These are phyloP conservation scores for Colletotrichum sublineola DNA, from an alignment of 2,329 filamentous ascomycete genomes.

Conservation along the genomic window DNA sequence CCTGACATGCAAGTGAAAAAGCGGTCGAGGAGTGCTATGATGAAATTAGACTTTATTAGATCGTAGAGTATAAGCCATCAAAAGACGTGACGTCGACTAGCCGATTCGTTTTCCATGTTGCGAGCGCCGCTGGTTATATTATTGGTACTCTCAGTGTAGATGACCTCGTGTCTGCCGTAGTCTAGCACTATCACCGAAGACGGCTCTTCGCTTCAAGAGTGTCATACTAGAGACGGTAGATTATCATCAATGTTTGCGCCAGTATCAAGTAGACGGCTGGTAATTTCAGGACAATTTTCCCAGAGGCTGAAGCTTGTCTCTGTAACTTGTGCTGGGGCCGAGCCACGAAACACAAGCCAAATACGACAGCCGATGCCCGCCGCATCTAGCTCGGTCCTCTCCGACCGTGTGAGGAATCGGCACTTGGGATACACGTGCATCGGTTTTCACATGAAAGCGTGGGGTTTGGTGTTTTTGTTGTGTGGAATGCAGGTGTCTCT, in stretches of 20 bases:
- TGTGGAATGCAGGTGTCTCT: neutral
- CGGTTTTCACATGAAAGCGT: neutral
- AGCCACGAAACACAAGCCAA: neutral
- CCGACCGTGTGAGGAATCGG: neutral
- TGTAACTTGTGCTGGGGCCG: no score
- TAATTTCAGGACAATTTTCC: neutral
- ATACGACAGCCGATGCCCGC: constrained; percentile 4
- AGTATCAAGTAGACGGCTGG: neutral
- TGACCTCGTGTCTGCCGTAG: no score
- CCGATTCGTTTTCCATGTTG: neutral
- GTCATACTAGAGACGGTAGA: neutral
- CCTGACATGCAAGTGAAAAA: neutral
- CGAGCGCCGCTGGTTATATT: neutral
- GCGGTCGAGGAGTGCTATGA: neutral
- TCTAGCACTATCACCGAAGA: no score
- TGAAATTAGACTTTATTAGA: neutral
- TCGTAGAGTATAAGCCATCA: neutral
- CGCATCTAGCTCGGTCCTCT: constrained; percentile 1
- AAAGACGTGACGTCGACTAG: neutral
- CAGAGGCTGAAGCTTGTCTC: constrained; percentile 21
- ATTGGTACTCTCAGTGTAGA: neutral
- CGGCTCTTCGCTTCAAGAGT: neutral
- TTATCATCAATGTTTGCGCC: neutral
- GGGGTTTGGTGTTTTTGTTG: neutral
- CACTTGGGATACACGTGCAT: neutral